Evolutionary conservation across 73 alveolate genomes (phyloP), one percentile per base, ranked within the genome.

Genomic region (Paramecium octaurelia): DNA sequence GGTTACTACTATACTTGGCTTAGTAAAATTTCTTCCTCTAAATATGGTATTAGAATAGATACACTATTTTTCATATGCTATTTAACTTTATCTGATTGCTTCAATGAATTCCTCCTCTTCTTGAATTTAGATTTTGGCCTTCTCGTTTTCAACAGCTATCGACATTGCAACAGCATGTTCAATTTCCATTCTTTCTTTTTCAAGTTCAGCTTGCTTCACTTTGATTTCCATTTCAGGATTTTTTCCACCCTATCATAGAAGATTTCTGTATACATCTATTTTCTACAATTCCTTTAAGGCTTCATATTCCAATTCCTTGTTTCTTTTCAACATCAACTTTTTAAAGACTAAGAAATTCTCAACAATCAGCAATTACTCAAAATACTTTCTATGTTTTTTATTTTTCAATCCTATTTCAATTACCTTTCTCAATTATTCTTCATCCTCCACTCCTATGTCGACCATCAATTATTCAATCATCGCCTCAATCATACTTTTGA

Each of bases 311-410:
- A 97, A 94, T 88, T 96, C 98, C 27, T 94, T 88, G 80, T 97
- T 96, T 64, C 98, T 77, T 71, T 95, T 93, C 46, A 92, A 93
- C 99, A 97, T 96, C 69, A 97, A 94, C 73, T 96, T 95, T 90
- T 95, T 96, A 77, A 96, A 96, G 10, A 95, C 96, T 38, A 88
- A 46, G 92, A 95, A 95, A 54, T 95, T 93, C 71, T 93, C 96
- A 12, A 93, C 96, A 24, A 94, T 93, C 34, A 92, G 80, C 59
- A 95, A 92, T 58, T 95, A 60, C 38, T 93, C 96, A 23, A 95
- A 92, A 27, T 83, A 87, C 68, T 93, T 95, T 48, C 86, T 90
- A 69, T 95, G 95, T 14, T 80, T 44, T 35, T 95, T 93, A 73
- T 94, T 95, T 35, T 77, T 92, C 18, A 88, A 44, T 57, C 94